Evolutionary conservation across 306 rosid genomes (phyloP).

Genomic region (Dalbergia oliveri): DNA sequence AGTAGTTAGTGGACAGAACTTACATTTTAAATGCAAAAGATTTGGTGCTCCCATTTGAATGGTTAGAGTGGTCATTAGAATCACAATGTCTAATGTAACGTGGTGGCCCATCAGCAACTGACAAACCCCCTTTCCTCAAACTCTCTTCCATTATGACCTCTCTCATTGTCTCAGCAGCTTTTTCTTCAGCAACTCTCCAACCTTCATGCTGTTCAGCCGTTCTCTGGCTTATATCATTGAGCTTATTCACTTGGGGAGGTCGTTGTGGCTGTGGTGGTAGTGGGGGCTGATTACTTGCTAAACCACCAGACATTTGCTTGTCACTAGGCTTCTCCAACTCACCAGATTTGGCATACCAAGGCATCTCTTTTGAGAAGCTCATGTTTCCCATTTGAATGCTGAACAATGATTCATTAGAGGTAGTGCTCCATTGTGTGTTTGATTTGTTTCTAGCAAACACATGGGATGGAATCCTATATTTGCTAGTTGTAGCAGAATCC

Average conservation of each 20-base stretch:
- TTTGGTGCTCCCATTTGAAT: constrained; percentile 63
- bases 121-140: background rate
- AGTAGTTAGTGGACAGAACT: constrained; percentile 41
- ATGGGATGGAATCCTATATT: constrained; percentile 63
- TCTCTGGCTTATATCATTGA: constrained; percentile 39
- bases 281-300: constrained; percentile 4
- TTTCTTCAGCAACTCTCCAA: constrained; percentile 53
- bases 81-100: background rate
- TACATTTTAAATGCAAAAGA: constrained; percentile 82
- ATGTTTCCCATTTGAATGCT: constrained; percentile 84
- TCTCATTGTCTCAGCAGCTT: constrained; percentile 78
- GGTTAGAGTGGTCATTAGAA: constrained; percentile 41
- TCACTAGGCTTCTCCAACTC: constrained; percentile 39
- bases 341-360: constrained; percentile 34
- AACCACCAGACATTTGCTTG: background rate
- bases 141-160: constrained; percentile 73
- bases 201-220: constrained; percentile 32
- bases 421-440: constrained; percentile 71
- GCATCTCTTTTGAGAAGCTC: constrained; percentile 76
- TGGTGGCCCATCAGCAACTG: background rate
- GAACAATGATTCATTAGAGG: constrained; percentile 84
- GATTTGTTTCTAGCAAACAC: constrained; percentile 64
- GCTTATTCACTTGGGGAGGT: constrained; percentile 7
- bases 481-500: constrained; percentile 42
- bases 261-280: constrained; percentile 1